Evolutionary conservation across 768 basidiomycete species (phyloP).

Genomic region (Lactarius pseudohatsudake): DNA sequence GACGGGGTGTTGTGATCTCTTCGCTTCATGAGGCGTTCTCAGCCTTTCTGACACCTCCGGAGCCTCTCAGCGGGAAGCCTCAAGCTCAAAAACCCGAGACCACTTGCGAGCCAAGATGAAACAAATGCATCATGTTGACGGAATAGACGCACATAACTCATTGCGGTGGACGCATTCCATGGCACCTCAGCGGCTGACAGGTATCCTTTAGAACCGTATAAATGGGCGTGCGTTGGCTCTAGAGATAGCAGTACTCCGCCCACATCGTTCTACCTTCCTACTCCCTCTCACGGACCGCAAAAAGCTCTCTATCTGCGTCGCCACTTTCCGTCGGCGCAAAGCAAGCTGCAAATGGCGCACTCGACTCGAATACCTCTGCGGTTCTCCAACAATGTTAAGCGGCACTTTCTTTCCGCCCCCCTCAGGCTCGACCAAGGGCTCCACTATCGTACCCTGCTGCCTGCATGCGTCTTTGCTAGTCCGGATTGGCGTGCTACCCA

Average conservation of each 20-base stretch:
- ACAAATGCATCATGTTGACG: background rate
- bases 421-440: background rate
- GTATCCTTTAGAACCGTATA: conserved; percentile 2
- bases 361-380: background rate
- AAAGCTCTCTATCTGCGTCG: background rate
- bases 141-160: background rate
- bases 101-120: background rate
- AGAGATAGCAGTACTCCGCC: background rate
- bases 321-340: background rate
- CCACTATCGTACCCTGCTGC: background rate
- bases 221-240: background rate
- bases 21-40: background rate
- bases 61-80: background rate
- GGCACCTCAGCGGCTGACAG: conserved; percentile 9
- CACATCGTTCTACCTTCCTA: background rate
- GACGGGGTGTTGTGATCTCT: background rate
- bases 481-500: background rate
- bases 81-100: background rate
- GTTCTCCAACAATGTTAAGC: background rate
- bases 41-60: background rate
- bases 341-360: background rate
- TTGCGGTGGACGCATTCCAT: conserved; percentile 4
- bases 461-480: background rate
- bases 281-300: background rate
- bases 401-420: background rate